phyloP scores from a whole-genome alignment of 805 yeast genomes.

The Clavispora vitiphila region DNA sequence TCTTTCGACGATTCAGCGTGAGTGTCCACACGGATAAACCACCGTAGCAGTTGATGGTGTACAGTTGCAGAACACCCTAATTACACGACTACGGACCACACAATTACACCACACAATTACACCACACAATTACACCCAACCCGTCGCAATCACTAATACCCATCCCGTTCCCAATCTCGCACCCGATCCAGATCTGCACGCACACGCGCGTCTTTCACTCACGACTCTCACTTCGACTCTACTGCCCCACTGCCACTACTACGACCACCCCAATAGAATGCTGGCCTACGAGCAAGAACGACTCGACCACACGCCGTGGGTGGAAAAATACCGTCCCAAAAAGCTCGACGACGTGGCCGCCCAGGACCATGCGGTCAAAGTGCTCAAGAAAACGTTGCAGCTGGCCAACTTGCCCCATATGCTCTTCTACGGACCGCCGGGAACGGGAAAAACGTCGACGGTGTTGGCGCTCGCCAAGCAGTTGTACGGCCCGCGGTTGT shows the following conservation, averaged over 20 bases:
- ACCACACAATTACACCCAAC: too few species aligned
- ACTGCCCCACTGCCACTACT: not conserved
- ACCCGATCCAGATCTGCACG: too few species aligned
- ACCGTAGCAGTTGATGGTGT: too few species aligned
- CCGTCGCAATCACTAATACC: too few species aligned
- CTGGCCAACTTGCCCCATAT: constrained; percentile 87
- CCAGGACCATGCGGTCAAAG: constrained; percentile 83
- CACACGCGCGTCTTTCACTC: not conserved
- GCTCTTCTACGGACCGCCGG: constrained; percentile 92
- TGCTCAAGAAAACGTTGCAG: constrained; percentile 70
- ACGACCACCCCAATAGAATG: constrained; percentile 4
- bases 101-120: too few species aligned
- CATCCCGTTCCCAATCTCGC: too few species aligned
- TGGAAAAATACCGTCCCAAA: constrained; percentile 85
- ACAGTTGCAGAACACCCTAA: too few species aligned
- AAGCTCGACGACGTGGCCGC: constrained; percentile 83
- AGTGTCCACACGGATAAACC: too few species aligned
- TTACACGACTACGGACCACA: too few species aligned
- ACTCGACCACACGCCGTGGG: constrained; percentile 75
- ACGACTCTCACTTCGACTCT: not conserved
- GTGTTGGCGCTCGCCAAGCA: constrained; percentile 78
- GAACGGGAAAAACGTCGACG: constrained; percentile 89
- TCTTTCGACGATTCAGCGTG: too few species aligned
- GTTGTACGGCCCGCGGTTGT: constrained; percentile 65
- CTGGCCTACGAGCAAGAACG: constrained; percentile 34